Percentiles rank a stretch among this genome's conserved stretches.
phyloP scores from a whole-genome alignment of 495 filamentous ascomycete genomes.

The Penicillium malachiteum region DNA sequence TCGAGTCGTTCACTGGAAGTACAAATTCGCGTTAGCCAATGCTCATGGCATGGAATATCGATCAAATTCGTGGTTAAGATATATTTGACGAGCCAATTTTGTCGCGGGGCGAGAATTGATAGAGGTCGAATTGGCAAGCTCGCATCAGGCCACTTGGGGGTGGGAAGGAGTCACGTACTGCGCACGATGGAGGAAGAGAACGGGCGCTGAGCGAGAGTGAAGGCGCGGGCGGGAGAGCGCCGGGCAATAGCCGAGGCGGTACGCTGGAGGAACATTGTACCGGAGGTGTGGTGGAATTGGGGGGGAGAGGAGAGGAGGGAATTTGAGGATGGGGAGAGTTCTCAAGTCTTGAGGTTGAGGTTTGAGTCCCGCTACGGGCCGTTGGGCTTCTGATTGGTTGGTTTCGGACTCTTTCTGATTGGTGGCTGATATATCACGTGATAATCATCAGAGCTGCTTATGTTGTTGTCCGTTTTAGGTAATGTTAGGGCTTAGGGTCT shows the following conservation, averaged over 20 bases:
- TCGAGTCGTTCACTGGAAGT: slow-evolving; percentile 32
- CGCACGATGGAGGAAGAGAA: slow-evolving; percentile 50
- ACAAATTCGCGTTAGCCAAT: slow-evolving; percentile 30
- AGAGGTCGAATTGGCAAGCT: slow-evolving; percentile 20
- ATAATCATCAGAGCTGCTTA: slow-evolving; percentile 19
- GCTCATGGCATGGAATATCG: background rate
- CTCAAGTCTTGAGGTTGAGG: slow-evolving; percentile 36
- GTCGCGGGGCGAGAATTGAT: slow-evolving; percentile 11
- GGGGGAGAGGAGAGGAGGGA: slow-evolving; percentile 20
- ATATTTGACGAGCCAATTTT: slow-evolving; percentile 20
- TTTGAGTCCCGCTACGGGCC: slow-evolving; percentile 44
- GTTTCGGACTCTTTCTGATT: slow-evolving; percentile 28
- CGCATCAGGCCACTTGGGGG: slow-evolving; percentile 27
- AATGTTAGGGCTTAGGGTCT: slow-evolving; percentile 33
- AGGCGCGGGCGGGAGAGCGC: slow-evolving; percentile 62
- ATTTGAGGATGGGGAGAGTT: slow-evolving; percentile 33
- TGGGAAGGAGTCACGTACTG: slow-evolving; percentile 40
- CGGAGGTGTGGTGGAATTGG: slow-evolving; percentile 22
- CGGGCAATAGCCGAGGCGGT: slow-evolving; percentile 69
- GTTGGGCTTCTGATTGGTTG: slow-evolving; percentile 27
- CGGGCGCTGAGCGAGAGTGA: slow-evolving; percentile 43
- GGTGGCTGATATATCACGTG: slow-evolving; percentile 27
- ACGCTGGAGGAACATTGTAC: slow-evolving; percentile 81
- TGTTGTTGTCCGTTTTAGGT: slow-evolving; percentile 21
- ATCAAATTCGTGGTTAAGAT: background rate